Conservation (phyloP, 2,329 filamentous ascomycete species). For the Sclerotinia borealis region DNA sequence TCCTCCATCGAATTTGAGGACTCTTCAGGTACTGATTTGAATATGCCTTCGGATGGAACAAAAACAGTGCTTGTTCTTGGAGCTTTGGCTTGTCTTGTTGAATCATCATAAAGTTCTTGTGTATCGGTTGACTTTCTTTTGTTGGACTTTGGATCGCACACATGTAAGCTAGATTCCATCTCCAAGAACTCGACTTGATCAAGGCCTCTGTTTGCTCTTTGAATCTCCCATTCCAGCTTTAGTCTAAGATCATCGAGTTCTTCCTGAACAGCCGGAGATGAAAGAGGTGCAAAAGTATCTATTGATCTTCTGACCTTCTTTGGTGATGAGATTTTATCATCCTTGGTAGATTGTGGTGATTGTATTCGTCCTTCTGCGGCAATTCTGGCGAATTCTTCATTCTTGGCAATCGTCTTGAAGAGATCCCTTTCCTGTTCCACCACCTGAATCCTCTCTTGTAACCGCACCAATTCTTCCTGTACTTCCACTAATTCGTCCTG, state of each 20-base stretch:
- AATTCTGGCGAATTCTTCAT: slow-evolving; percentile 67
- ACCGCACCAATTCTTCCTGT: slow-evolving; percentile 61
- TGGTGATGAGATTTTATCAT: slow-evolving; percentile 59
- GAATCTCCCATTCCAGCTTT: slow-evolving; percentile 42
- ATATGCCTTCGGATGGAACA: slow-evolving; percentile 56
- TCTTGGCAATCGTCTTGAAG: slow-evolving; percentile 64
- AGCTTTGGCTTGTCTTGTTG: slow-evolving; percentile 1
- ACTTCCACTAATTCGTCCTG: slow-evolving; percentile 61
- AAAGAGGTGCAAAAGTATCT: slow-evolving; percentile 45
- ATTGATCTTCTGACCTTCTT: slow-evolving; percentile 44
- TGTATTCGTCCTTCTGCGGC: slow-evolving; percentile 66
- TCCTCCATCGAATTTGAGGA: slow-evolving; percentile 25
- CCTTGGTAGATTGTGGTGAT: slow-evolving; percentile 43
- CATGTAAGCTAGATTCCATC: slow-evolving; percentile 64
- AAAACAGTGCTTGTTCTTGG: slow-evolving; percentile 37
- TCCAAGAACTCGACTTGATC: slow-evolving; percentile 72
- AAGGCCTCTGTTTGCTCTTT: slow-evolving; percentile 59
- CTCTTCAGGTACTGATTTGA: slow-evolving; percentile 44
- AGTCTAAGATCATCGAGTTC: slow-evolving; percentile 41
- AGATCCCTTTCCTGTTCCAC: slow-evolving; percentile 71
- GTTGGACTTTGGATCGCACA: slow-evolving; percentile 50
- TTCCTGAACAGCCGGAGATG: slow-evolving; percentile 45
- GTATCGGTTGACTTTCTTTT: slow-evolving; percentile 4
- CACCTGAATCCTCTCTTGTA: slow-evolving; percentile 56
- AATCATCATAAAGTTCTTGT: neutral